Conservation (phyloP, 2,329 filamentous ascomycete genomes). For the Coniochaeta sp. region DNA sequence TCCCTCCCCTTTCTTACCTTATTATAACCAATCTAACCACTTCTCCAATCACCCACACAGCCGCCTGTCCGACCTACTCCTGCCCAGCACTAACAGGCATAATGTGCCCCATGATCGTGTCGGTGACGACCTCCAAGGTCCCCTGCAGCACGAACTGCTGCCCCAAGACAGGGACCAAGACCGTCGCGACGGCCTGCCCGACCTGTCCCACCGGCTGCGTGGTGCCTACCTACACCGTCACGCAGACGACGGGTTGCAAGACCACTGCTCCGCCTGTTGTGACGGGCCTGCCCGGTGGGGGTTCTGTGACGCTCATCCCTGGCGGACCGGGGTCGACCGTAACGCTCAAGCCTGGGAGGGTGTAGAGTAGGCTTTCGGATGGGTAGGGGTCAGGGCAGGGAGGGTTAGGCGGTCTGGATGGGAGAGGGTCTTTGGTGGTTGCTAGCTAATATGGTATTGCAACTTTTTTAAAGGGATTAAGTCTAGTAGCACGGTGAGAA, state of each 20-base stretch:
- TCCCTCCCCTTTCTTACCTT: not conserved
- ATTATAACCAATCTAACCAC: not conserved
- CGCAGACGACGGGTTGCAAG: constrained; percentile 15
- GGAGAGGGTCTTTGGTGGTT: no score
- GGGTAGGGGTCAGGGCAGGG: no score
- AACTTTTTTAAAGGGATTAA: no score
- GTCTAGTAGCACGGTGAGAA: no score
- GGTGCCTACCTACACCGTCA: constrained; percentile 14
- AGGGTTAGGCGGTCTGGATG: no score
- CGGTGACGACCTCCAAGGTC: constrained; percentile 22
- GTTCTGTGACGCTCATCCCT: constrained; percentile 1
- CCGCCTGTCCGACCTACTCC: not conserved
- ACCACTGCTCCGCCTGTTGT: not conserved
- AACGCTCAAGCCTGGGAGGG: not conserved
- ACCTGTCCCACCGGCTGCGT: constrained; percentile 19
- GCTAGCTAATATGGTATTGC: no score
- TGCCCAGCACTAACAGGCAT: constrained; percentile 10
- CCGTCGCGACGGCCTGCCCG: constrained; percentile 14
- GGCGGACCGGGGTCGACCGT: not conserved
- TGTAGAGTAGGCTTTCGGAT: no score
- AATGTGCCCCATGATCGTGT: constrained; percentile 23
- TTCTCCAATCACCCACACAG: no score
- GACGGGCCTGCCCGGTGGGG: not conserved
- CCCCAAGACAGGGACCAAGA: constrained; percentile 24
- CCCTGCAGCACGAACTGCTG: constrained; percentile 32